Evolutionary conservation across 345 rosid species (phyloP).

Genomic region (Bruguiera parviflora): DNA sequence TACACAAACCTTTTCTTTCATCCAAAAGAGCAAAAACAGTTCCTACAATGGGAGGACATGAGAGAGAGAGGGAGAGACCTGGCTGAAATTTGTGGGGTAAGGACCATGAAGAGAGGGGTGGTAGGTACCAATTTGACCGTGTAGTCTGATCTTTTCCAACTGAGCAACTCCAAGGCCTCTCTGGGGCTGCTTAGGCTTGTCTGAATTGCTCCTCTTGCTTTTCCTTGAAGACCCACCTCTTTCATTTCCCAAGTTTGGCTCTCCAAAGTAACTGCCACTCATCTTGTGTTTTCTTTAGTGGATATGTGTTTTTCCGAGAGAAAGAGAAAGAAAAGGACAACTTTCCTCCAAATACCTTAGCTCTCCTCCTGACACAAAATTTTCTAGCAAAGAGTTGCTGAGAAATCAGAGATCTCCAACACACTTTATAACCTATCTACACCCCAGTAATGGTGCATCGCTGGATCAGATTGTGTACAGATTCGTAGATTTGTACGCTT

Average conservation of each 20-base stretch:
- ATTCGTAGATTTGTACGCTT: slow-evolving; percentile 52
- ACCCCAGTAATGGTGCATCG: slow-evolving; percentile 68
- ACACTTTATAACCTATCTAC: slow-evolving; percentile 42
- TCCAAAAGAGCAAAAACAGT: too few species aligned
- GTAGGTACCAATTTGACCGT: slow-evolving; percentile 44
- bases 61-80: slow-evolving; percentile 35
- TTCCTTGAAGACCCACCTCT: slow-evolving; percentile 56
- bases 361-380: neutral
- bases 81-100: slow-evolving; percentile 49
- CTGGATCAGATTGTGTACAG: slow-evolving; percentile 86
- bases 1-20: too few species aligned
- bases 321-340: neutral
- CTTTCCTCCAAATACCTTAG: slow-evolving; percentile 29
- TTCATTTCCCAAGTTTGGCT: slow-evolving; percentile 55
- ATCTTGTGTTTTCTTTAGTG: slow-evolving; percentile 29
- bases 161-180: slow-evolving; percentile 99
- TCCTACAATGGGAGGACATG: too few species aligned
- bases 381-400: slow-evolving; percentile 4
- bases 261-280: slow-evolving; percentile 74
- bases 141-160: slow-evolving; percentile 82
- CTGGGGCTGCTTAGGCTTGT: slow-evolving; percentile 89
- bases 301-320: neutral
- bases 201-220: slow-evolving; percentile 65
- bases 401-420: slow-evolving; percentile 48
- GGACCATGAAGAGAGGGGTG: slow-evolving; percentile 40